Evolutionary conservation across 805 yeast genomes (phyloP), one percentile per base, ranked within the genome.

Genomic region (Jamesozyma lodderae): DNA sequence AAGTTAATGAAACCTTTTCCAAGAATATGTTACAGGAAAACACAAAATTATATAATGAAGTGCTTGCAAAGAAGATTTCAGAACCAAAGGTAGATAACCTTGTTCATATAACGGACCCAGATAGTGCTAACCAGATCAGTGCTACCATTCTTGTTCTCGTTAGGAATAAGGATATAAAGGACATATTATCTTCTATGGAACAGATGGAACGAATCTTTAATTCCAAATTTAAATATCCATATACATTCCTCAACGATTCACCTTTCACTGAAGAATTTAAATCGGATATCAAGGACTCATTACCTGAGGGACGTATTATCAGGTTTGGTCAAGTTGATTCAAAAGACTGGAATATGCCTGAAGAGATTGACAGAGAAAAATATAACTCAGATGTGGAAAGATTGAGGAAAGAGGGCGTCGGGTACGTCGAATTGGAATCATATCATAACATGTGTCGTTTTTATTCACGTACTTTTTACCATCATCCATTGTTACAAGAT

Each of bases 71-170:
- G 27, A 56, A 58, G 14, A 69, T 77, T 18, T 33, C 39, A 20
- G 79, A 74, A 47, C 84, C 84, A 1, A 68, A 67, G 41, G 63
- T 60, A 4, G 52, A 51, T 4, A 57, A 63, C 36, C 39, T 70
- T 13, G 58, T 59, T 3, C 53, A 61, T 7, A 38, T 41, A 4
- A 49, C 46, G 30, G 52, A 53, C n/a, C 36, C 44, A 2, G 18
- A 37, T 11, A 46, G n/a, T n/a, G n/a, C 64, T 59, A 41, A 52
- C 57, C 38, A 46, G n/a, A 88, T 81, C 6, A 82, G 77, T 51
- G 95, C 95, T 3, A 81, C 94, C 1, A 68, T 85, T 35, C 52
- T 81, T 14, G 74, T 84, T 3, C 63, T 85, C 38, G 92, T 80
- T n/a, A 65, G 87, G 42, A 82, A 84, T 52, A 52, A 68, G 6